These are phyloP conservation scores for Fraxinus platypoda DNA, from an alignment of 305 asterid genomes.

Conservation along the genomic window DNA sequence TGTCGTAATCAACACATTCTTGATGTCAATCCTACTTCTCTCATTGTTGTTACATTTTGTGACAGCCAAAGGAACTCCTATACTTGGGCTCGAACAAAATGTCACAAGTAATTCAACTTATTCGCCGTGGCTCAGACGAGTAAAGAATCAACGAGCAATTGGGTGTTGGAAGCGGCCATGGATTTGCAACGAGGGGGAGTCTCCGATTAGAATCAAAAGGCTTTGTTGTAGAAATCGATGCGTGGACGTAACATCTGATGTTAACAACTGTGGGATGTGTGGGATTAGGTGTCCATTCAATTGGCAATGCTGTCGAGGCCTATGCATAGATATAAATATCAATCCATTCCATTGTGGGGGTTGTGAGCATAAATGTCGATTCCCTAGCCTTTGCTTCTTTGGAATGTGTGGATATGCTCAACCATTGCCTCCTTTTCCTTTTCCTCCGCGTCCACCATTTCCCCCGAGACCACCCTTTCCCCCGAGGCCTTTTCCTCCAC, in stretches of 20 bases:
- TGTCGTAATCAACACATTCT: background rate
- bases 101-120: background rate
- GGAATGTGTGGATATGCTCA: conserved; percentile 75
- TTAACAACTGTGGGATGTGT: conserved; percentile 59
- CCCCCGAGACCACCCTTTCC: conserved; percentile 21
- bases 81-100: background rate
- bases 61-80: background rate
- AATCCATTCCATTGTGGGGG: conserved; percentile 67
- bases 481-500: conserved; percentile 17
- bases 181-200: background rate
- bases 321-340: conserved; percentile 40
- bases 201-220: background rate
- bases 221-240: background rate
- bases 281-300: conserved; percentile 64
- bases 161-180: background rate
- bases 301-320: conserved; percentile 64
- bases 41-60: background rate
- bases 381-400: conserved; percentile 39
- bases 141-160: background rate
- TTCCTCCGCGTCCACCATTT: conserved; percentile 15
- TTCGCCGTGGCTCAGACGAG: background rate
- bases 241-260: background rate
- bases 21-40: background rate
- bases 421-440: conserved; percentile 45
- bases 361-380: conserved; percentile 49